Base-by-base conservation (phyloP, 306 rosid species). In the Trifolium fragiferum region DNA sequence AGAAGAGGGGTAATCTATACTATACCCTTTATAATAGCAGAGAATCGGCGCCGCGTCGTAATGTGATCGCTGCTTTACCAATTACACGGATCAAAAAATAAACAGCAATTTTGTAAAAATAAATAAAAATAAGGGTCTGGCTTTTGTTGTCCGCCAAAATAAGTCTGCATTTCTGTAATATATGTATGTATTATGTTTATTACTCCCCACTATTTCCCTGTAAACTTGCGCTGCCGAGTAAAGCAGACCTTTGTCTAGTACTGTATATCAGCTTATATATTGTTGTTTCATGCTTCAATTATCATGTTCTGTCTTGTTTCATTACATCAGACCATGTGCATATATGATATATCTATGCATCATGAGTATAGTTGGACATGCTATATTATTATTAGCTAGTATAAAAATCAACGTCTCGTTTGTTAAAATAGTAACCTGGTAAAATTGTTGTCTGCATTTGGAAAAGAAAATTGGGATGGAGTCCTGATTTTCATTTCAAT, bases 1-100 rank as follows among this genome's bases (percentile, higher is more conserved):
- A 88, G 86, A 80, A 46, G 64, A 74, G 21, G 68, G 66, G 3
- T 55, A 47, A 30, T 70, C 4, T 59, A 38, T 40, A 35, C 67
- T 14, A 18, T 19, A 33, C 23, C 64, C 66, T 60, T 1, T 7
- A 3, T 32, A 9, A 32, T 55, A 60, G 66, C 81, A 50, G 74
- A 66, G 25, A 72, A 61, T 64, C 40, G 66, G 59, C 71, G 55
- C 78, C 79, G 58, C 80, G 38, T 19, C 6, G 54, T 73, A 51
- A n/a, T 68, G 79, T 32, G 73, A 80, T 53, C 77, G 37, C 37
- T 44, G 58, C 62, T 38, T 35, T 47, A n/a, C 25, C 51, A 76
- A 15, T 2, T 61, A 53, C 38, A 40, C 40, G 38, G 15, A 59
- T 12, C 8, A 19, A 60, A 40, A 21, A 76, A 71, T 71, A 78